Base-by-base conservation (phyloP, 768 basidiomycete species). In the Boletus bicolor region DNA sequence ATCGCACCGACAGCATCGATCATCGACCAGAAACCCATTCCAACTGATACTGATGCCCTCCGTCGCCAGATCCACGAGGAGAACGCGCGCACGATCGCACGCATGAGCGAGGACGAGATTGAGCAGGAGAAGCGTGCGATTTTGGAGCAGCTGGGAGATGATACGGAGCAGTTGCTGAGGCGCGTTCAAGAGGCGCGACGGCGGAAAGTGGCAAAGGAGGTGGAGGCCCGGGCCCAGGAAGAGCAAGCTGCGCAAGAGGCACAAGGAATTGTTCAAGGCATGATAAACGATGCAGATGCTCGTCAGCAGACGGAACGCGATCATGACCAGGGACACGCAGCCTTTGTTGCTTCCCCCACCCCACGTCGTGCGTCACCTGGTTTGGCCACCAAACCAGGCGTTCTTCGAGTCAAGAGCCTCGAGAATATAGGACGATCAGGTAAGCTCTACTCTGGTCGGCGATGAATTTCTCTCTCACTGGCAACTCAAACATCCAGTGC, bases 31-130 rank as follows among this genome's bases (percentile, higher is more conserved):
- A 64, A 59, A 12, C 56, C 60, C 28, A 57, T 64, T 26, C 65
- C 59, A 11, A 63, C 64, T 17, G 36, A 68, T 1, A 68, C 74
- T 1, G 58, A 67, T 57, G 73, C 75, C 46, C 85, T 86, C 80
- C 75, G 82, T 53, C 72, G 70, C 10, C 82, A 82, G 62, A 80
- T 85, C 51, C 83, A 81, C 61, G 75, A 76, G 52, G 88, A 92
- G 64, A 94, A 95, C 59, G 76, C 80, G 54, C 69, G 73, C 11
- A 71, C 73, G 30, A 80, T 95, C 2, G 81, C 80, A 17, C 68
- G 64, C 1, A 95, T 95, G 93, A 78, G 79, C 3, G 79, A 81
- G 11, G 82, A 83, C 15, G 88, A 94, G 67, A 76, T 84, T 10
- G 83, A 86, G 57, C 69, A 80, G 49, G 91, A 89, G 68, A 75